Evolutionary conservation across 139 green algal genomes (phyloP), one percentile per base, ranked within the genome.

Genomic region (Chlorella ohadii): DNA sequence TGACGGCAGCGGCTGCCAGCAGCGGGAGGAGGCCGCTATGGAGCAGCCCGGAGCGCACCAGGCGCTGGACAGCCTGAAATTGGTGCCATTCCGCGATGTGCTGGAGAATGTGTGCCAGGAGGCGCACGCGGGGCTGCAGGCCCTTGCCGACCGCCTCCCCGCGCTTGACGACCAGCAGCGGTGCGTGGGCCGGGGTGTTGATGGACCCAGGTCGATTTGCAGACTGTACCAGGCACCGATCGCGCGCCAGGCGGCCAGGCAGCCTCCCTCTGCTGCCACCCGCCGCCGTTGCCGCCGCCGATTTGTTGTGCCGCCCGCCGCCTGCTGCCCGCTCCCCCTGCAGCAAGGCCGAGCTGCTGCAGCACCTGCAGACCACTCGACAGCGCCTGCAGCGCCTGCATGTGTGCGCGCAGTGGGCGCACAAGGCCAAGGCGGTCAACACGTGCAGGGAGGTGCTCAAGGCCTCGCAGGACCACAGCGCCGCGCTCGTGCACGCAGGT

Each of bases 351-450:
- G 61, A 39, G 66, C 82, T 93, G 64, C 79, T 93, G 61, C 76
- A 80, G 64, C 83, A 88, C 72, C 75, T 93, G 20, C 78, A 88
- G 56, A 59, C 68, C 39, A 83, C 72, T 28, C 83, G 84, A n/a
- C 91, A 94, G 80, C 87, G 70, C 31, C 79, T 94, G 39, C 81
- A 92, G 63, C 86, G 91, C 39, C 86, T 94, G 27, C 84, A 91
- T 11, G 87, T 94, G 51, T 38, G 92, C 38, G 47, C 83, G 7
- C 79, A 88, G 33, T 94, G 91, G 91, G 82, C 72, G 36, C 63
- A 87, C 71, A 89, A 94, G 87, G 89, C 92, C 31, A 57, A 44
- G 59, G 81, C 73, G 25, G 72, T 73, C 64, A 87, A n/a, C 70
- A 90, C 36, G 22, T 90, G 64, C 86, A 77, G 33, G 65, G 34